A percentile compares a stretch with the other conserved stretches of the same genome.
Evolutionary conservation across 768 basidiomycete species (phyloP).

Genomic region (button mushroom (Agaricus bisporus)): DNA sequence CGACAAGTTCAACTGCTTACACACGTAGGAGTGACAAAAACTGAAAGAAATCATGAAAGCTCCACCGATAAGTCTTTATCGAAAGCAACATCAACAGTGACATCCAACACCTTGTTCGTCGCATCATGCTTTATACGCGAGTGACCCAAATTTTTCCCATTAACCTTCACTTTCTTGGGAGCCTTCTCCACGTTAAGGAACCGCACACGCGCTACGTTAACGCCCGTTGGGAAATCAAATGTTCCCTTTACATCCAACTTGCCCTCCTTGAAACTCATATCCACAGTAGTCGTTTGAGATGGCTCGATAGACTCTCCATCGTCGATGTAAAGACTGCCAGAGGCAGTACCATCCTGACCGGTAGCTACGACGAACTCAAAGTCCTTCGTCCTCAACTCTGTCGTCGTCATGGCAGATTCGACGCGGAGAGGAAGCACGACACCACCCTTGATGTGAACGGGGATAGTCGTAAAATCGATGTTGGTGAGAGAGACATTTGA

Average conservation of each 20-base stretch:
- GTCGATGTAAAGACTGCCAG: conserved; percentile 54
- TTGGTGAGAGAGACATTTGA: conserved; percentile 35
- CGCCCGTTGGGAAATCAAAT: conserved; percentile 32
- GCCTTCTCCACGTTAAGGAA: conserved; percentile 29
- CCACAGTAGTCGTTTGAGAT: conserved; percentile 24
- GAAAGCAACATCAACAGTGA: conserved; percentile 31
- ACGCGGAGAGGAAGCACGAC: conserved; percentile 51
- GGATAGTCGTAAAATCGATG: conserved; percentile 52
- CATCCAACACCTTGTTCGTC: conserved; percentile 35
- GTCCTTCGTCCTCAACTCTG: conserved; percentile 42
- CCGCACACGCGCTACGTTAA: conserved; percentile 29
- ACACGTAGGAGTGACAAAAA: neutral
- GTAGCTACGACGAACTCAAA: conserved; percentile 65
- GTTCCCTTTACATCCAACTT: conserved; percentile 27
- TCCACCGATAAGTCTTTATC: conserved; percentile 8
- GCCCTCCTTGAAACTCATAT: conserved; percentile 25
- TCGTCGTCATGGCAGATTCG: conserved; percentile 55
- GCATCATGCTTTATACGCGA: conserved; percentile 28
- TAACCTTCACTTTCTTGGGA: conserved; percentile 24
- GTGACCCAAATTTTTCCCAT: conserved; percentile 19
- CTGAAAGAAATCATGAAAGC: neutral
- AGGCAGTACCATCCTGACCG: conserved; percentile 41
- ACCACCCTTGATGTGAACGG: conserved; percentile 58
- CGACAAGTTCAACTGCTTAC: too few relatives aligned
- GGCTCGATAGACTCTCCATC: conserved; percentile 50